Percentiles rank a stretch among this genome's conserved stretches.
Conservation (phyloP, 2,329 filamentous ascomycete genomes). For the Aureobasidium sp. region DNA sequence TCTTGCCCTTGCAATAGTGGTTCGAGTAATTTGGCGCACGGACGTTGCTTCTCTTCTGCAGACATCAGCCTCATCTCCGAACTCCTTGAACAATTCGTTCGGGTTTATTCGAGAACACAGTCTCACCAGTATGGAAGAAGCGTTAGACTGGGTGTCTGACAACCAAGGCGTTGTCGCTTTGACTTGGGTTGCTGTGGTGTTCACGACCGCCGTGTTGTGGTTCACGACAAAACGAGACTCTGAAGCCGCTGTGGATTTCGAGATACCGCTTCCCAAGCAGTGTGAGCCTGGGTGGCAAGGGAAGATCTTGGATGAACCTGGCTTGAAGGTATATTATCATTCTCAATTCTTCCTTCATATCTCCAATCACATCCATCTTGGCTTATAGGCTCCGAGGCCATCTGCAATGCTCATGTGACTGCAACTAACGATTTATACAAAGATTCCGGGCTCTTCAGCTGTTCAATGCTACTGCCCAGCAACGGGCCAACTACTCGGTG, state of each 20-base stretch:
- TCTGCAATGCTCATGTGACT: neutral
- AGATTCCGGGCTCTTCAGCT: slow-evolving; percentile 55
- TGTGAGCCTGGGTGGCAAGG: slow-evolving; percentile 49
- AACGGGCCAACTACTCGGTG: slow-evolving; percentile 75
- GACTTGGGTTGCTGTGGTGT: slow-evolving; percentile 3
- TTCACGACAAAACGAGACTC: neutral
- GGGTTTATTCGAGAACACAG: neutral
- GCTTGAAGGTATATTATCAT: slow-evolving; percentile 46
- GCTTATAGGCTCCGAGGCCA: neutral
- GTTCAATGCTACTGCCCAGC: slow-evolving; percentile 87
- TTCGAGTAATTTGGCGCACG: slow-evolving; percentile 7
- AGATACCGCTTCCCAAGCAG: slow-evolving; percentile 55
- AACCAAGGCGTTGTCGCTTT: slow-evolving; percentile 4
- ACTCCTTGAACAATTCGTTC: neutral
- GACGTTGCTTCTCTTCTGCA: neutral
- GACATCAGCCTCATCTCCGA: neutral
- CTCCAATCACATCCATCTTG: neutral
- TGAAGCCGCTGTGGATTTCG: slow-evolving; percentile 50
- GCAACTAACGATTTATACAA: slow-evolving; percentile 24
- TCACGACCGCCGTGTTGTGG: slow-evolving; percentile 1
- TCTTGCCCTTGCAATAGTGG: neutral
- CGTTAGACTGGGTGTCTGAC: slow-evolving; percentile 12
- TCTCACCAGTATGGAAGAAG: slow-evolving; percentile 6
- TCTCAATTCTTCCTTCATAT: neutral
- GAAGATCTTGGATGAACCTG: slow-evolving; percentile 52